Evolutionary conservation across 1,139 yeast species (phyloP).

Genomic region (Debaryomyces subglobosus): DNA sequence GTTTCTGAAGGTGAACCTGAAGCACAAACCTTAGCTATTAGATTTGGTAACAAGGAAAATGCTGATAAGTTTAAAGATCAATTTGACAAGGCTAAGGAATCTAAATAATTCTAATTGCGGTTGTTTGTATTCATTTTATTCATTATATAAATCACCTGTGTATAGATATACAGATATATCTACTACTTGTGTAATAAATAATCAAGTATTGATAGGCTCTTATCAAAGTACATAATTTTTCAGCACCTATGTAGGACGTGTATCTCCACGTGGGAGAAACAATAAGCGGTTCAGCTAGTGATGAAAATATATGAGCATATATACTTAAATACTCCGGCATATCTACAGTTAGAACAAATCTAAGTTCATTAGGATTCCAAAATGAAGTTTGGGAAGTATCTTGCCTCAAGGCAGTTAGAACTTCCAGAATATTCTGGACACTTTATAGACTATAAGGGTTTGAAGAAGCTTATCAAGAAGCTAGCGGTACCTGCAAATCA

Average conservation of each 20-base stretch:
- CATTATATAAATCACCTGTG: not conserved
- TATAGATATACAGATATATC: not conserved
- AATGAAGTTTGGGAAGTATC: constrained; percentile 92
- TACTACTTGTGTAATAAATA: constrained; percentile 5
- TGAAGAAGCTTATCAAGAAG: constrained; percentile 78
- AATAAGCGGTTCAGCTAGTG: not conserved
- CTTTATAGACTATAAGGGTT: constrained; percentile 91
- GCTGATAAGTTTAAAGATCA: constrained; percentile 95
- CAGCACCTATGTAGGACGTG: constrained; percentile 2
- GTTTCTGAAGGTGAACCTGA: constrained; percentile 95
- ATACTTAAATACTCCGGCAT: not conserved
- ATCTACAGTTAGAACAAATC: not conserved
- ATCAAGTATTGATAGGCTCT: not conserved
- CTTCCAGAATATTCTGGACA: constrained; percentile 92
- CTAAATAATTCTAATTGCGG: not conserved
- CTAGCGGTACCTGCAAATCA: constrained; percentile 47
- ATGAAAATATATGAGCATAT: not conserved
- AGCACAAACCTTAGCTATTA: constrained; percentile 94
- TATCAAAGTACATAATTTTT: constrained; percentile 1
- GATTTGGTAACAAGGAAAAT: constrained; percentile 96
- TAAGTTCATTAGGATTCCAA: not conserved
- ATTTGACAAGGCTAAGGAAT: constrained; percentile 79
- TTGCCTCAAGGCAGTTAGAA: constrained; percentile 92
- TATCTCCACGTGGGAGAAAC: constrained; percentile 13
- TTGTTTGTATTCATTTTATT: not conserved